Base-by-base conservation (phyloP, 768 basidiomycete species). In the Tricholoma saponaceum region DNA sequence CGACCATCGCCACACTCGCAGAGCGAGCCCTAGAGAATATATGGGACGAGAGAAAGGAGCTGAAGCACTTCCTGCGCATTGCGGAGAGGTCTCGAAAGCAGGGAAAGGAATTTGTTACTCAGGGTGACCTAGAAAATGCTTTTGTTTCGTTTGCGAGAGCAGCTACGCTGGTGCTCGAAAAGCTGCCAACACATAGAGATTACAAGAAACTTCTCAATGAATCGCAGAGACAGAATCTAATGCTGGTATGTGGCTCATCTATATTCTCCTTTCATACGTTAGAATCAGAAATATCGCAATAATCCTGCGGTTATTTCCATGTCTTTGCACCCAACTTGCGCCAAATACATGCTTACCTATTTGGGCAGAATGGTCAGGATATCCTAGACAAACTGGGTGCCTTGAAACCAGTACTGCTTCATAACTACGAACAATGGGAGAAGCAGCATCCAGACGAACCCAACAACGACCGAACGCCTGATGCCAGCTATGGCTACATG, bases 121-220 rank as follows among this genome's bases (percentile, higher is more conserved):
- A 73, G 18, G 79, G 80, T 1, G 84, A 92, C 67, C 73, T 85
- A 50, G 87, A 92, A 67, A 74, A 70, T n/a, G 87, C 86, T 1
- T 92, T 91, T 68, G 76, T 92, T 16, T 78, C 83, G 59, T 83
- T 81, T 51, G 90, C 90, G 2, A 83, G 78, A 58, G 87, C 90
- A 8, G 89, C 89, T 0, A 90, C 87, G 1, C 74, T 92, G 57
- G 87, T 91, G 5, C 80, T 90, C 10, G 89, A 93, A 74, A 86
- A 82, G 61, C 74, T 93, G n/a, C 90, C 90, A 0, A 72, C 75
- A 1, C 91, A 92, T 72, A 74, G 78, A 54, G 85, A 90, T 44
- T 92, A 87, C 67, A 64, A 78, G 32, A 74, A 73, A 0, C 69
- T 83, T 46, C 69, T 93, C 63, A 85, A 68, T 46, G 54, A 72